Evolutionary conservation across 2,329 filamentous ascomycete genomes (phyloP).

Genomic region (Dactylellina parvicollis): DNA sequence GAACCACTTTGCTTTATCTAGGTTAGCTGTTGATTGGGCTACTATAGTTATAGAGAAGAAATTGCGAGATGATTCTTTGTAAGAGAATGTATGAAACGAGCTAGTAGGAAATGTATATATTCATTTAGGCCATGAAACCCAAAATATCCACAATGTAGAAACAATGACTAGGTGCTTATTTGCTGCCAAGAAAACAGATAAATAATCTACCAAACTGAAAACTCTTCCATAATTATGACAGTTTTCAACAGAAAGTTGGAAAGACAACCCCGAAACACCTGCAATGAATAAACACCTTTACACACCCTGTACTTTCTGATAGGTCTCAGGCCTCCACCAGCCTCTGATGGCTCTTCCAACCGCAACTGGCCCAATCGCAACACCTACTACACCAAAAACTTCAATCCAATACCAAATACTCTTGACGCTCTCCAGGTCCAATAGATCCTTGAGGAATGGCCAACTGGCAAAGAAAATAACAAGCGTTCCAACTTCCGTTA

Average conservation of each 20-base stretch:
- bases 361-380: slow-evolving; percentile 45
- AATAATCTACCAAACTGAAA: slow-evolving; percentile 17
- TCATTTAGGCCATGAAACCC: no score
- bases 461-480: slow-evolving; percentile 59
- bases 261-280: slow-evolving; percentile 33
- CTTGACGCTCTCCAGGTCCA: slow-evolving; percentile 49
- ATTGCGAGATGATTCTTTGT: no score
- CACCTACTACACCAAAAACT: slow-evolving; percentile 34
- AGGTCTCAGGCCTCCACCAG: slow-evolving; percentile 49
- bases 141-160: no score
- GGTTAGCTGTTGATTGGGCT: no score
- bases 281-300: slow-evolving; percentile 38
- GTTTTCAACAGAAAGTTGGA: neutral
- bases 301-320: slow-evolving; percentile 47
- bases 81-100: no score
- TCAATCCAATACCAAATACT: slow-evolving; percentile 51
- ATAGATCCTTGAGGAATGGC: slow-evolving; percentile 39
- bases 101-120: no score
- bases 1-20: no score
- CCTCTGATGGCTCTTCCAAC: slow-evolving; percentile 35
- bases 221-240: slow-evolving; percentile 1
- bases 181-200: neutral
- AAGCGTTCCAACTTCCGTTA: slow-evolving; percentile 83
- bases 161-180: no score
- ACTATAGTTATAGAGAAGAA: no score